Evolutionary conservation across 1,284 basidiomycete species (phyloP).

Genomic region (Ganoderma lucidum): DNA sequence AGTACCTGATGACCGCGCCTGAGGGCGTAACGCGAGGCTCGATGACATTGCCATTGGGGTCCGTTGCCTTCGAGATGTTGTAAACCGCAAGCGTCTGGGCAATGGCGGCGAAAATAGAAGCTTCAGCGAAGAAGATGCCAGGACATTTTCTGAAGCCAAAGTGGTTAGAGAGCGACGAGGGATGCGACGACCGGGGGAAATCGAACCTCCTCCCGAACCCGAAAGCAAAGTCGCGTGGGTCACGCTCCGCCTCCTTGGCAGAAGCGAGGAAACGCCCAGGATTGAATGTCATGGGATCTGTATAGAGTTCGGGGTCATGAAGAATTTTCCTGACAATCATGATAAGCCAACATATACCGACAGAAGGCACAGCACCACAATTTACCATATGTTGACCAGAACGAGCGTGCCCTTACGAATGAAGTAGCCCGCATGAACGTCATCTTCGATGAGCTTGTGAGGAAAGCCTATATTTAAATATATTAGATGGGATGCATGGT

Average conservation of each 20-base stretch:
- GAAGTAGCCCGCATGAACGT: conserved; percentile 38
- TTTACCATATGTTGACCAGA: conserved; percentile 38
- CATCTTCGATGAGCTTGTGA: conserved; percentile 39
- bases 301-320: conserved; percentile 40
- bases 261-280: conserved; percentile 39
- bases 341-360: neutral
- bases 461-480: conserved; percentile 30
- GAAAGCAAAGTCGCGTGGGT: conserved; percentile 37
- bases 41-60: conserved; percentile 29
- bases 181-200: neutral
- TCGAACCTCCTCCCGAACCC: conserved; percentile 39
- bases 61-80: conserved; percentile 39
- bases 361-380: neutral
- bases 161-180: neutral
- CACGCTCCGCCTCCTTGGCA: conserved; percentile 28
- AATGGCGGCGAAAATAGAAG: conserved; percentile 42
- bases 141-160: conserved; percentile 26
- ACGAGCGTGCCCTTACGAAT: conserved; percentile 42
- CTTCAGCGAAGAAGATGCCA: conserved; percentile 40
- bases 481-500: neutral
- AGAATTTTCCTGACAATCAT: conserved; percentile 37
- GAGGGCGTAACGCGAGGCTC: conserved; percentile 33
- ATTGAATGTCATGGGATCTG: conserved; percentile 40
- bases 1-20: conserved; percentile 35
- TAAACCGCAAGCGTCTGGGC: conserved; percentile 42